phyloP scores from a whole-genome alignment of 768 basidiomycete genomes.

The Neoboletus subvelutipes region DNA sequence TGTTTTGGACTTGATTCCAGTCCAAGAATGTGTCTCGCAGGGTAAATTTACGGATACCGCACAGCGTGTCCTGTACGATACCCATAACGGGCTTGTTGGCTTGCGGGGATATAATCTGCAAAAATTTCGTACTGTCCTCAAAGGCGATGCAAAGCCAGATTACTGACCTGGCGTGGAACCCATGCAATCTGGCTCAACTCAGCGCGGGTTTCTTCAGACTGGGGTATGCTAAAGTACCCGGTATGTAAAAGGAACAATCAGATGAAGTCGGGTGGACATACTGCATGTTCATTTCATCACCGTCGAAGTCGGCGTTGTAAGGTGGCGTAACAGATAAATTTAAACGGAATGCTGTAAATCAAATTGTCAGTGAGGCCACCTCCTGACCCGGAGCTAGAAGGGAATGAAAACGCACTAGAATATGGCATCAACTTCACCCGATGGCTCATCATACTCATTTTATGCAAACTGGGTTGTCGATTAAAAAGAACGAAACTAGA shows the following conservation, averaged over 20 bases:
- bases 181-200: constrained; percentile 98
- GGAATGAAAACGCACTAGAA: constrained; percentile 66
- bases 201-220: constrained; percentile 96
- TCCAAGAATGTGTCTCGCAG: constrained; percentile 94
- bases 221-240: constrained; percentile 71
- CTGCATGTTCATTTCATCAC: constrained; percentile 99
- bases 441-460: constrained; percentile 99
- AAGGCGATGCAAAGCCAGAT: not conserved
- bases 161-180: constrained; percentile 88
- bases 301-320: constrained; percentile 99
- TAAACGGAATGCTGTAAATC: constrained; percentile 79
- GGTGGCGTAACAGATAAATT: constrained; percentile 98
- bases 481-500: constrained; percentile 67
- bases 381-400: not conserved
- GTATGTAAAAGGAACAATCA: constrained; percentile 8
- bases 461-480: constrained; percentile 96
- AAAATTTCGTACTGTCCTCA: not conserved
- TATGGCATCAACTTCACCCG: constrained; percentile 96
- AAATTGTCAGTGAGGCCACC: constrained; percentile 18
- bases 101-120: constrained; percentile 96
- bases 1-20: constrained; percentile 95
- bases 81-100: constrained; percentile 99
- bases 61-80: constrained; percentile 98
- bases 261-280: constrained; percentile 45
- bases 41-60: constrained; percentile 96